Evolutionary conservation across 129 eudicot genomes (phyloP), one percentile per base, ranked within the genome.

Genomic region (Tagetes patula): DNA sequence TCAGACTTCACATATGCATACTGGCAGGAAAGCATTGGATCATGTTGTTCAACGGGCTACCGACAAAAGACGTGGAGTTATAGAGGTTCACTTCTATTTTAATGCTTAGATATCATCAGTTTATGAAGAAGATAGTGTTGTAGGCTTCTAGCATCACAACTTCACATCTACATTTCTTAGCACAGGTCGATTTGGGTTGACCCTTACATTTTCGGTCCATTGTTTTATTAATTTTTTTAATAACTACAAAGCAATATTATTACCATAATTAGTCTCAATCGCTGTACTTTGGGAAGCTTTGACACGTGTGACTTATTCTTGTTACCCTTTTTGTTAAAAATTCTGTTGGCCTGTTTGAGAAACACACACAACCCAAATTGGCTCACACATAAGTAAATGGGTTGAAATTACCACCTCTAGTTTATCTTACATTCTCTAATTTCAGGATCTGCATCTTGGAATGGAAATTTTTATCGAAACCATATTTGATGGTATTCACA

Each of bases 41-140:
- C 76, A 87, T 73, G 76, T 90, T 58, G 82, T 95, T 49, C 90
- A 90, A 62, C 81, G 77, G 72, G 93, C 99, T 75, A 95, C 97
- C 43, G 99, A 95, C 52, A 84, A 88, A 79, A 88, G 99, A 52
- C 97, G 97, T 67, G 99, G 99, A 0, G 79, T 95, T 70, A 85
- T 95, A 70, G 99, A 95, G 99, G 99, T 95, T 67, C 72, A 72
- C 50, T 69, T 74, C 60, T 47, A 40, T 59, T 69, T 40, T 46
- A 11, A 12, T 38, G 3, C 8, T 37, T 52, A 75, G 36, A 33
- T 65, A 36, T 8, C 10, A 59, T 32, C 27, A 55, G 5, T 54
- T 30, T 53, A 54, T 39, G 52, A 55, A 27, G 2, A 70, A 45
- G 30, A 9, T 50, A 54, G 5, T 54, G 65, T 71, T 20, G 27